phyloP scores from a whole-genome alignment of 148 eudicot genomes.

The Rhododendron griersonianum region DNA sequence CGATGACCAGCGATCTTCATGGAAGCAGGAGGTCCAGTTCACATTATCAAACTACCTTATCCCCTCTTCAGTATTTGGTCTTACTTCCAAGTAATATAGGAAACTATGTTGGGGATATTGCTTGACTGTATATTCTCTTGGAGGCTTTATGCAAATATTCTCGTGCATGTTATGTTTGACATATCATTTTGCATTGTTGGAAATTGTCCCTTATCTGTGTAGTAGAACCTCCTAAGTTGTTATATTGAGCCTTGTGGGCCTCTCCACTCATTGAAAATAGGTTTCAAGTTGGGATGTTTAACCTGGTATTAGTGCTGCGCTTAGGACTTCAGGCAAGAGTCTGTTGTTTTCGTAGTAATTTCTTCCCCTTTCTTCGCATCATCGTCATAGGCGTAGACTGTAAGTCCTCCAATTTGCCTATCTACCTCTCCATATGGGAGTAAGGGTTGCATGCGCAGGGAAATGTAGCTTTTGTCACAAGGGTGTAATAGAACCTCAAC shows the following conservation, averaged over 20 bases:
- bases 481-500: not conserved
- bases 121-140: not conserved
- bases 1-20: not conserved
- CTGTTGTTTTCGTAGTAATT: not conserved
- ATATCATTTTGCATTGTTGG: not conserved
- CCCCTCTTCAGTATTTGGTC: not conserved
- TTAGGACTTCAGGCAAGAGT: not conserved
- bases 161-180: not conserved
- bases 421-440: not conserved
- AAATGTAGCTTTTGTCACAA: not conserved
- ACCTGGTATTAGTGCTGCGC: not conserved
- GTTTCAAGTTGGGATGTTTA: not conserved
- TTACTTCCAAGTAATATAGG: not conserved
- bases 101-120: not conserved
- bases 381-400: not conserved
- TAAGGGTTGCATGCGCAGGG: not conserved
- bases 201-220: not conserved
- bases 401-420: not conserved
- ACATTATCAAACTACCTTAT: not conserved
- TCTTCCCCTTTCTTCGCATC: not conserved
- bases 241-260: not conserved
- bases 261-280: not conserved
- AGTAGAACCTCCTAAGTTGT: not conserved
- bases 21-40: not conserved
- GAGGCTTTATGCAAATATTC: not conserved